Base-by-base conservation (phyloP, 2,329 filamentous ascomycete genomes). In the Raffaelea ambrosiae region DNA sequence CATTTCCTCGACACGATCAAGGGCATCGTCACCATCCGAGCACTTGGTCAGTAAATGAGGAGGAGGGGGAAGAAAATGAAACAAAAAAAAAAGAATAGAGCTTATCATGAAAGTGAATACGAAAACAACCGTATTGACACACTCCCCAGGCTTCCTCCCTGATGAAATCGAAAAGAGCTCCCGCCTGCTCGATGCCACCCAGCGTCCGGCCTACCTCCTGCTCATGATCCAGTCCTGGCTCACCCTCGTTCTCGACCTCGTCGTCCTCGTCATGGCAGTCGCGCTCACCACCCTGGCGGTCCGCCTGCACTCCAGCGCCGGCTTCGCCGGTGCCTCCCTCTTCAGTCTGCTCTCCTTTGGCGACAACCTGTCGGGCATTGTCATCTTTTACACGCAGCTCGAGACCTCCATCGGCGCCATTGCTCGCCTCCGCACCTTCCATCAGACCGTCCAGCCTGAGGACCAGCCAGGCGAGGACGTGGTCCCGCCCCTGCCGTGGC, bases 11-110 rank as follows among this genome's bases (percentile, higher is more conserved):
- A 79, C 48, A 71, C 70, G 0, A 54, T 76, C 0, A 59, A 63
- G 9, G 74, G 74, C 0, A 53, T 77, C 0, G 52, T 65, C 1
- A 77, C 72, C 0, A 70, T 79, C 33, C 67, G 70, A 7, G 66
- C 70, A 0, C 72, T 71, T 51, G 63, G 63, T 3, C 73, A 69
- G 70, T 18, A 35, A 16, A 36, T 42, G 4, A 2, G n/a, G n/a
- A n/a, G n/a, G n/a, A n/a, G n/a, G n/a, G n/a, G n/a, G n/a, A n/a
- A n/a, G n/a, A n/a, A n/a, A n/a, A n/a, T n/a, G n/a, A n/a, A n/a
- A n/a, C n/a, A n/a, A n/a, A n/a, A n/a, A n/a, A n/a, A n/a, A n/a
- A n/a, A n/a, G n/a, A n/a, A n/a, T n/a, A n/a, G n/a, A n/a, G n/a
- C n/a, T n/a, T n/a, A n/a, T n/a, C n/a, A n/a, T n/a, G n/a, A n/a